Evolutionary conservation across 1,139 yeast genomes (phyloP).

Genomic region (Pichia kudriavzevii): DNA sequence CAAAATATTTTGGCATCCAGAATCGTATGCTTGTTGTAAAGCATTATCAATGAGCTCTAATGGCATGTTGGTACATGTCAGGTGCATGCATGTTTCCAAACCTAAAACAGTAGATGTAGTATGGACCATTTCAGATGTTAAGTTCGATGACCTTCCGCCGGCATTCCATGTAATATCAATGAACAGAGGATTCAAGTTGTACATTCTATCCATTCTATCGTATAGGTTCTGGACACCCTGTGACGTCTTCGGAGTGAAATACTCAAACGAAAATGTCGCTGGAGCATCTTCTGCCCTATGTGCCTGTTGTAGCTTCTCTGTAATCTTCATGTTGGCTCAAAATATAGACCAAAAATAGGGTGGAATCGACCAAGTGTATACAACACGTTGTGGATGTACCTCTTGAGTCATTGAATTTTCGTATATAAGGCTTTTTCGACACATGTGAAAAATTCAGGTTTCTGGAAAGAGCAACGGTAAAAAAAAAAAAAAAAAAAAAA

Average conservation of each 20-base stretch:
- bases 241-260: slow-evolving; percentile 95
- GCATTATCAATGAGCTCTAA: slow-evolving; percentile 77
- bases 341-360: neutral
- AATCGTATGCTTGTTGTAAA: slow-evolving; percentile 70
- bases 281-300: slow-evolving; percentile 30
- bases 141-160: slow-evolving; percentile 76
- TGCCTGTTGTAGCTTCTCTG: slow-evolving; percentile 45
- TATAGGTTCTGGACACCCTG: slow-evolving; percentile 95
- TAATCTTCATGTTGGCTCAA: slow-evolving; percentile 38
- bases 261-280: slow-evolving; percentile 90
- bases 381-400: no score
- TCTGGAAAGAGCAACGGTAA: no score
- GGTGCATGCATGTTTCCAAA: slow-evolving; percentile 94
- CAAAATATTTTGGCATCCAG: slow-evolving; percentile 92
- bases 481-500: no score
- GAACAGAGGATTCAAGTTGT: slow-evolving; percentile 82
- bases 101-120: slow-evolving; percentile 92
- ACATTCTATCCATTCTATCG: slow-evolving; percentile 98
- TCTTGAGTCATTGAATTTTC: no score
- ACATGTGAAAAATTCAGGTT: no score
- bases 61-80: slow-evolving; percentile 95
- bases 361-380: no score
- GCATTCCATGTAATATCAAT: slow-evolving; percentile 98
- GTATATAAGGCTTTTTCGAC: no score
- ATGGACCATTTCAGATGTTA: slow-evolving; percentile 85